Evolutionary conservation across 106 monocot species (phyloP).

Genomic region (Amphibolis antarctica): DNA sequence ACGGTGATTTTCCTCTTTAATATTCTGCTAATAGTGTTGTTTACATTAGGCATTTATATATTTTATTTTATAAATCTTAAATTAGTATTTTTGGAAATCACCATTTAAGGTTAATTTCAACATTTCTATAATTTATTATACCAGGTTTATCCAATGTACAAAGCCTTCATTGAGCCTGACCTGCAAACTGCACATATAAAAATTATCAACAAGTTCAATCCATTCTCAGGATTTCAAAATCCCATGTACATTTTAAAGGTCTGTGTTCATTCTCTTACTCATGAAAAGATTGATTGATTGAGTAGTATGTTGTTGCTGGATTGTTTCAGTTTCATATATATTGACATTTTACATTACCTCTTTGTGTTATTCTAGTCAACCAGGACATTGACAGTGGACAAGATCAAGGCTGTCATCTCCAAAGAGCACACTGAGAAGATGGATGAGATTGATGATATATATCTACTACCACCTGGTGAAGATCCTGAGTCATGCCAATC

Average conservation of each 20-base stretch:
- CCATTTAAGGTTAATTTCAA: background rate
- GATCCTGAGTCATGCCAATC: constrained; percentile 98
- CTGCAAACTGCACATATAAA: constrained; percentile 92
- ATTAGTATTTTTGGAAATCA: background rate
- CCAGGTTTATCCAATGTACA: constrained; percentile 99
- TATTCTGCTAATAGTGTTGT: background rate
- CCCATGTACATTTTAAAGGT: constrained; percentile 99
- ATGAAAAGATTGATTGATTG: background rate
- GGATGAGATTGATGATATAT: constrained; percentile 96
- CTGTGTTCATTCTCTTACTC: background rate
- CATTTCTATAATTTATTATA: background rate
- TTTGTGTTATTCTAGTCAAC: constrained; percentile 56
- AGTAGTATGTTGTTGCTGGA: background rate
- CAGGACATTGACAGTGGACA: constrained; percentile 36
- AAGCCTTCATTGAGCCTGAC: constrained; percentile 98
- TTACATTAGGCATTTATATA: background rate
- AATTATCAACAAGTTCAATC: constrained; percentile 97
- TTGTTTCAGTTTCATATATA: background rate
- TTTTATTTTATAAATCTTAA: background rate
- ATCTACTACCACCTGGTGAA: constrained; percentile 93
- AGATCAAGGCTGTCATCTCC: constrained; percentile 73
- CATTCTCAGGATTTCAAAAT: constrained; percentile 94
- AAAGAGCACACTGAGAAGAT: constrained; percentile 52
- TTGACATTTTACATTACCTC: background rate
- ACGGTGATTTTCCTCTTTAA: constrained; percentile 39